Conservation (phyloP, 1,284 basidiomycete genomes). For the Wolfiporia cocos region DNA sequence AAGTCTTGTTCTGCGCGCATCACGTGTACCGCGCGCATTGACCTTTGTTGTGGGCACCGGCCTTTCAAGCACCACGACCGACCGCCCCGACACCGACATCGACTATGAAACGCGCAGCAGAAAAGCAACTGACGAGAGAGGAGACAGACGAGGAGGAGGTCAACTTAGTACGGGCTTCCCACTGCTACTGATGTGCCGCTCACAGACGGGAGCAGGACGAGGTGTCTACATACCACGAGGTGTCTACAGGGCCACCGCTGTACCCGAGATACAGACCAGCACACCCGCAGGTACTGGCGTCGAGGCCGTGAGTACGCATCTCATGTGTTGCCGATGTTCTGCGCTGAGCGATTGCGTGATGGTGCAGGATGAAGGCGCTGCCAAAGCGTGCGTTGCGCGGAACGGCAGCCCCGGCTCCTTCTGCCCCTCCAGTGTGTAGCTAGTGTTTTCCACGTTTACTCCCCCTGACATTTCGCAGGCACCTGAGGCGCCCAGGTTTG, state of each 20-base stretch:
- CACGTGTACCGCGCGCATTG: background rate
- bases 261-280: conserved; percentile 56
- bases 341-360: conserved; percentile 11
- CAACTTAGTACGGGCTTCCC: conserved; percentile 22
- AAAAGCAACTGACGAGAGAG: conserved; percentile 66
- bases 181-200: background rate
- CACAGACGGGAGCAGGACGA: background rate
- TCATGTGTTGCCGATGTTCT: conserved; percentile 2
- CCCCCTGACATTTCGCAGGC: background rate
- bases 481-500: conserved; percentile 29
- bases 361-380: conserved; percentile 46
- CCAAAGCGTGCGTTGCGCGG: conserved; percentile 39
- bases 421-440: conserved; percentile 12
- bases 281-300: conserved; percentile 43
- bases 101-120: conserved; percentile 70
- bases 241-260: too few relatives aligned
- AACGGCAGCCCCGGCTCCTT: conserved; percentile 3
- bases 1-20: background rate
- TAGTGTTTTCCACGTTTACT: conserved; percentile 12
- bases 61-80: background rate
- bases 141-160: conserved; percentile 36
- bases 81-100: background rate
- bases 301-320: conserved; percentile 43
- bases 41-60: background rate
- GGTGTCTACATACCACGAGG: too few relatives aligned